Percentiles rank a stretch among this genome's conserved stretches.
Conservation (phyloP, 768 basidiomycete species). For the Boletellus sp. region DNA sequence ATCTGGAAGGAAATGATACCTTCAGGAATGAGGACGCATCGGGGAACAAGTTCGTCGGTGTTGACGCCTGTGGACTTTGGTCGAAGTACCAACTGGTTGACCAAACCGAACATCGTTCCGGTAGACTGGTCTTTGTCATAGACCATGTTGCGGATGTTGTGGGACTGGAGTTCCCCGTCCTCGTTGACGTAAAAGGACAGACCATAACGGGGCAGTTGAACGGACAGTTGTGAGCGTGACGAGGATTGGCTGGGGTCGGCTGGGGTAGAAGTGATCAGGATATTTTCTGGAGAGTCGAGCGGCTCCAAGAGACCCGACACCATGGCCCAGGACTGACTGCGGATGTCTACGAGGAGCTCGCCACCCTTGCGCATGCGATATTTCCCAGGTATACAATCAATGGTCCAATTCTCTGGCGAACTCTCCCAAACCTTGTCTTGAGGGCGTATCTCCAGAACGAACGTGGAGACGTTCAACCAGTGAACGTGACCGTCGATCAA, state of each 20-base stretch:
- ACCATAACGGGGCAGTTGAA: constrained; percentile 38
- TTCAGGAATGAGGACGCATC: constrained; percentile 39
- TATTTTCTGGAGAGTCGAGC: constrained; percentile 21
- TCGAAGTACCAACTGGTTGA: constrained; percentile 39
- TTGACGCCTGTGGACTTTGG: constrained; percentile 5
- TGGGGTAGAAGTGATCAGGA: constrained; percentile 17
- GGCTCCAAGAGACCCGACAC: constrained; percentile 21
- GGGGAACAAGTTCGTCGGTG: constrained; percentile 1
- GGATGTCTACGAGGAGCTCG: constrained; percentile 24
- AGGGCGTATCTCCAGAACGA: constrained; percentile 28
- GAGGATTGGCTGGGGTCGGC: not conserved
- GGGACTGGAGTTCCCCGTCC: constrained; percentile 35
- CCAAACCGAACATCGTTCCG: constrained; percentile 45
- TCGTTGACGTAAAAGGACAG: constrained; percentile 39
- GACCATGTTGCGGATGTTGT: constrained; percentile 39
- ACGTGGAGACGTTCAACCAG: constrained; percentile 29
- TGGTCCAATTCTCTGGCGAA: constrained; percentile 26
- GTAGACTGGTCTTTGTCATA: constrained; percentile 40
- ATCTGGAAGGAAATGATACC: constrained; percentile 22
- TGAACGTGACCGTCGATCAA: constrained; percentile 25
- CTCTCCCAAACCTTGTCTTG: constrained; percentile 22
- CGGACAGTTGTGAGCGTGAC: constrained; percentile 15
- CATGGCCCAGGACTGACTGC: constrained; percentile 27
- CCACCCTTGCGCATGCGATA: constrained; percentile 8
- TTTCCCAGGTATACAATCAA: constrained; percentile 10